These are phyloP conservation scores for Brassica carinata DNA, from an alignment of 345 rosid genomes.

Conservation along the genomic window DNA sequence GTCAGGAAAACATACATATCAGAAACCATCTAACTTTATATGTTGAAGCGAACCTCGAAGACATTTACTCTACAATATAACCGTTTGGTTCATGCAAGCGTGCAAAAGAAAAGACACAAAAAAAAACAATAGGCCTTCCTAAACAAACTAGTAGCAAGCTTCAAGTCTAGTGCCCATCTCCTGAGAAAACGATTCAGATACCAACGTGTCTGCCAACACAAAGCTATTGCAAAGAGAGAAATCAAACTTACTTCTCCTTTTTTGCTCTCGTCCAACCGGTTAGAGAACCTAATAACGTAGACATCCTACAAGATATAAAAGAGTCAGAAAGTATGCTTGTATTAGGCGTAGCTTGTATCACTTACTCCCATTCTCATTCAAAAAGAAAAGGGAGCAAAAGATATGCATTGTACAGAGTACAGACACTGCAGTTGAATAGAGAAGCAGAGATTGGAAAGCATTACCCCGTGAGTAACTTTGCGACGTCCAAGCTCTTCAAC, in stretches of 20 bases:
- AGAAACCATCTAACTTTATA: not conserved
- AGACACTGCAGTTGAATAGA: not conserved
- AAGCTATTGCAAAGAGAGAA: slow-evolving; percentile 20
- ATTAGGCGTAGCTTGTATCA: not conserved
- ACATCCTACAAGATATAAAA: slow-evolving; percentile 61
- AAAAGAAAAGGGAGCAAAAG: not conserved
- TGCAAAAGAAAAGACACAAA: not conserved
- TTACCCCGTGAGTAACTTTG: slow-evolving; percentile 65
- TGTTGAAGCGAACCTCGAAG: not conserved
- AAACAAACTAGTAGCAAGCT: slow-evolving; percentile 9
- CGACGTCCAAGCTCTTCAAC: slow-evolving; percentile 88
- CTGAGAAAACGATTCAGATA: slow-evolving; percentile 1
- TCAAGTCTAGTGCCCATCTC: not conserved
- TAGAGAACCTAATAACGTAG: slow-evolving; percentile 73
- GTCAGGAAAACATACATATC: slow-evolving; percentile 2
- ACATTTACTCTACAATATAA: not conserved
- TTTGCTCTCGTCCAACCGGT: slow-evolving; percentile 74
- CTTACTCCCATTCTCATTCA: slow-evolving; percentile 7
- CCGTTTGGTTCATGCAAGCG: slow-evolving; percentile 5
- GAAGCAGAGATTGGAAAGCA: slow-evolving; percentile 12
- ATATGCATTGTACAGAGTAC: not conserved
- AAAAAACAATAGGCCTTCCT: not conserved
- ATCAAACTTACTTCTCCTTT: slow-evolving; percentile 83
- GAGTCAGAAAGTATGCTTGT: slow-evolving; percentile 11
- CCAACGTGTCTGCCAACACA: not conserved